Percentiles rank a stretch among this genome's conserved stretches.
Conservation (phyloP, 208 protist genomes). For the Wallacemonas sp. region DNA sequence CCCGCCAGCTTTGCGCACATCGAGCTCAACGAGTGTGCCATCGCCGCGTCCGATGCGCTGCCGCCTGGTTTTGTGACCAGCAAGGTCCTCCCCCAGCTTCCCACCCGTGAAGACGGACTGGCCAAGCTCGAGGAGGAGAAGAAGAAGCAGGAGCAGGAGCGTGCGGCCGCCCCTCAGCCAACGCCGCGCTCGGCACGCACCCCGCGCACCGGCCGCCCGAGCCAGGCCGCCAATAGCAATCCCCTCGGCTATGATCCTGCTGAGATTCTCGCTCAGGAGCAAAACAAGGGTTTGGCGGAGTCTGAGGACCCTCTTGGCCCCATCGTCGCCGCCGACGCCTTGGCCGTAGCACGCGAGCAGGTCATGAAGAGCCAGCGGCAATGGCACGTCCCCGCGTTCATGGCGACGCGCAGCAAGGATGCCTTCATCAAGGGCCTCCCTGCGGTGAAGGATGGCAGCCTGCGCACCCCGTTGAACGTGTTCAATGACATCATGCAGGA, state of each 20-base stretch:
- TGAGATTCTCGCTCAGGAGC: slow-evolving; percentile 36
- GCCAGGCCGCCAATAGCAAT: slow-evolving; percentile 13
- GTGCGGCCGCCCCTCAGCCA: slow-evolving; percentile 11
- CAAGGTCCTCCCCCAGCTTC: slow-evolving; percentile 58
- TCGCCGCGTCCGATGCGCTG: slow-evolving; percentile 49
- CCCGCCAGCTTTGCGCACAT: slow-evolving; percentile 70
- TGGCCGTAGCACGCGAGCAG: slow-evolving; percentile 54
- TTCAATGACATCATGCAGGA: slow-evolving; percentile 70
- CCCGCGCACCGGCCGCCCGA: slow-evolving; percentile 1
- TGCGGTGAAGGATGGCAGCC: slow-evolving; percentile 52
- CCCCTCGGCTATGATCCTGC: slow-evolving; percentile 16
- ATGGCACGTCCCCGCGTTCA: slow-evolving; percentile 45
- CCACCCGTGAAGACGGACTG: slow-evolving; percentile 57
- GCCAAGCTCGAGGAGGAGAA: slow-evolving; percentile 49
- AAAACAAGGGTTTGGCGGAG: slow-evolving; percentile 41
- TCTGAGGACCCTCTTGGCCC: slow-evolving; percentile 75
- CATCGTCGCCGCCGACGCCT: slow-evolving; percentile 46
- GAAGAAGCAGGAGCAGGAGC: slow-evolving; percentile 35
- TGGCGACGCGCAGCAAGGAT: slow-evolving; percentile 42
- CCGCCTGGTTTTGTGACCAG: slow-evolving; percentile 53
- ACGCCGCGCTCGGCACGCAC: slow-evolving; percentile 13
- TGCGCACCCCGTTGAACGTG: slow-evolving; percentile 79
- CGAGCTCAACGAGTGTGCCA: slow-evolving; percentile 74
- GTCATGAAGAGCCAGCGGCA: slow-evolving; percentile 42
- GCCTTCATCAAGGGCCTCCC: slow-evolving; percentile 52